Percentiles rank a stretch among this genome's conserved stretches.
Conservation (phyloP, 2,329 filamentous ascomycete species). For the Xenoacremonium recifei region DNA sequence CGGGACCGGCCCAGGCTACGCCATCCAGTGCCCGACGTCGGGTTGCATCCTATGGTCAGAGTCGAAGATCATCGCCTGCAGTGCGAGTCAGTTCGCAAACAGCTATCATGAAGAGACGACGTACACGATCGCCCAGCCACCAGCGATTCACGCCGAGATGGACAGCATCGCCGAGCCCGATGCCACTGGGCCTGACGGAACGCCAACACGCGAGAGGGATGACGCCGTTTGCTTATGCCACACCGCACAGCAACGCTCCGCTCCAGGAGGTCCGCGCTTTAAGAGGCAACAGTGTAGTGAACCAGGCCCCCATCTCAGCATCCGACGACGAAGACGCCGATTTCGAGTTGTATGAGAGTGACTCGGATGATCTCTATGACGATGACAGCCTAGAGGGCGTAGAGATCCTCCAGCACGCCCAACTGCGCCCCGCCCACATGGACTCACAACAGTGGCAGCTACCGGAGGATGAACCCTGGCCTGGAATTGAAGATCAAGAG, state of each 20-base stretch:
- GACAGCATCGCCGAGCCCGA: constrained; percentile 48
- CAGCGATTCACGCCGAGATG: constrained; percentile 55
- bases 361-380: constrained; percentile 32
- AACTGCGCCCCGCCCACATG: constrained; percentile 11
- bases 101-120: constrained; percentile 47
- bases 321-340: constrained; percentile 35
- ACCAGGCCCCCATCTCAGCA: constrained; percentile 27
- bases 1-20: constrained; percentile 36
- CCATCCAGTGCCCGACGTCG: constrained; percentile 43
- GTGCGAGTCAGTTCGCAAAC: constrained; percentile 24
- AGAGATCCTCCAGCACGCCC: constrained; percentile 26
- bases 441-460: constrained; percentile 30
- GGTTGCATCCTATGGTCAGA: constrained; percentile 42
- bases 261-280: constrained; percentile 37
- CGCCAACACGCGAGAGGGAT: constrained; percentile 37
- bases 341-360: constrained; percentile 36
- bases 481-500: constrained; percentile 52
- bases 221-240: constrained; percentile 71
- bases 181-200: constrained; percentile 34
- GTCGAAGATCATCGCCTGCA: constrained; percentile 31
- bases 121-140: constrained; percentile 57
- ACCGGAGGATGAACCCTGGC: constrained; percentile 57
- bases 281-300: constrained; percentile 28
- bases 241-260: constrained; percentile 66
- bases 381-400: constrained; percentile 23